A percentile compares a stretch with the other conserved stretches of the same genome.
Conservation (phyloP, 345 rosid species). For the Bruguiera parviflora region DNA sequence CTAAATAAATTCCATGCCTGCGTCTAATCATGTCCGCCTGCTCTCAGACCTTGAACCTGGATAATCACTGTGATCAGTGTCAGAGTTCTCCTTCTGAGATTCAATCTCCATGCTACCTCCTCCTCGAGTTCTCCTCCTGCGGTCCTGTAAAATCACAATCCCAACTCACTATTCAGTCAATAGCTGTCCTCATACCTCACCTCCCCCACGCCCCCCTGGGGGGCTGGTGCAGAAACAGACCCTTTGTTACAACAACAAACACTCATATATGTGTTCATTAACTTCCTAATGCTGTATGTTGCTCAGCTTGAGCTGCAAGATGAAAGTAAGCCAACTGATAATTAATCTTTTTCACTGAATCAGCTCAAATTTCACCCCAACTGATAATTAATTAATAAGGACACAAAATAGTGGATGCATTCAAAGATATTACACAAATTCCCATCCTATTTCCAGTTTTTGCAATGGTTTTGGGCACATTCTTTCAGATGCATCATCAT, state of each 20-base stretch:
- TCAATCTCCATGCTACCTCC: constrained; percentile 65
- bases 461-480: too few relatives aligned
- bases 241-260: too few relatives aligned
- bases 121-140: constrained; percentile 65
- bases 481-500: not conserved
- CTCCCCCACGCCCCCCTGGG: too few relatives aligned
- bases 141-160: constrained; percentile 47
- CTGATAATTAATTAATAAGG: too few relatives aligned
- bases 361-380: too few relatives aligned
- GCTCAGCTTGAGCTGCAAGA: constrained; percentile 41
- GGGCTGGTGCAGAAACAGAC: too few relatives aligned
- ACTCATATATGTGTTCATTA: too few relatives aligned
- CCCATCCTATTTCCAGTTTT: too few relatives aligned
- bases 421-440: not conserved
- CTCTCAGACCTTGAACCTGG: constrained; percentile 66
- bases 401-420: too few relatives aligned
- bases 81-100: constrained; percentile 67
- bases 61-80: constrained; percentile 62
- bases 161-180: not conserved
- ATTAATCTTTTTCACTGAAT: too few relatives aligned
- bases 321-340: too few relatives aligned
- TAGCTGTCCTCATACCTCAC: not conserved
- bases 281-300: too few relatives aligned
- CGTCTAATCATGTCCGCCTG: constrained; percentile 25
- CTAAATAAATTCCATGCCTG: not conserved